Base-by-base conservation (phyloP, 2,329 filamentous ascomycete species). In the Pochonia chlamydosporia region DNA sequence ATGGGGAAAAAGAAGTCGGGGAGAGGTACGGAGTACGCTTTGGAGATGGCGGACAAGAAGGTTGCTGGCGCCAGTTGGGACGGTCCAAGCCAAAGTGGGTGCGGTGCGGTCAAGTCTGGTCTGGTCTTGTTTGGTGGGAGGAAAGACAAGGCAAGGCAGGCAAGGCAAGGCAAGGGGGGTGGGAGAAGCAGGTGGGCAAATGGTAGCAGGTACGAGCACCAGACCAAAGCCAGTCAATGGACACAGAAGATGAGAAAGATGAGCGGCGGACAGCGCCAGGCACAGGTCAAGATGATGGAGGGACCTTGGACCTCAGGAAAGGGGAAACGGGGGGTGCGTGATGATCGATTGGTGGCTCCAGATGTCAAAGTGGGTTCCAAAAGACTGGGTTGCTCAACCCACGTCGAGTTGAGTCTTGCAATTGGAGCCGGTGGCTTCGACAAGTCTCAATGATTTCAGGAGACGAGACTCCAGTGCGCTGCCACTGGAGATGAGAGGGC, bases 261-360 rank as follows among this genome's bases (percentile, higher is more conserved):
- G n/a, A n/a, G n/a, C n/a, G n/a, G n/a, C n/a, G n/a, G n/a, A n/a
- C n/a, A n/a, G n/a, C n/a, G 26, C 26, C 26, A 28, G 26, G 26
- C 26, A 28, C 26, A n/a, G n/a, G 7, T 28, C 26, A 28, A 13
- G 26, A 13, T 13, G 13, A 28, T 28, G 26, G 26, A 13, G 13
- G 26, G 26, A 28, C 13, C 26, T 28, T 7, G 26, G 7, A 28
- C 35, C 35, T 39, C 35, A 46, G 48, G 47, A 53, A 53, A 53
- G 51, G 51, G 49, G 51, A 53, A 47, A 33, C 8, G 42, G 44
- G 50, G 43, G 44, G 46, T 35, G 49, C n/a, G 13, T 8, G 26
- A 9, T 16, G n/a, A 16, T 39, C 35, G 35, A 39, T 39, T 39
- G 35, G 35, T 39, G 35, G 35, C 33, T 18, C 33, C 16, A 36